These are phyloP conservation scores for slime mould (Dictyostelium discoideum) DNA, from an alignment of 78 protist species.

Conservation along the genomic window dicty_2.7 NC_007088.5:1670001-1670500, in stretches of 20 bases:
- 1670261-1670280: slow-evolving; percentile 94
- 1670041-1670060: slow-evolving; percentile 70
- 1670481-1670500: slow-evolving; percentile 98
- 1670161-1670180: no score
- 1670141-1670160: neutral
- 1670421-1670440: slow-evolving; percentile 97
- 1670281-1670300: slow-evolving; percentile 78
- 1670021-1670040: slow-evolving; percentile 86
- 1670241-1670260: slow-evolving; percentile 69
- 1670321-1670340: slow-evolving; percentile 86
- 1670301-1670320: slow-evolving; percentile 75
- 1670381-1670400: slow-evolving; percentile 90
- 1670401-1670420: slow-evolving; percentile 98
- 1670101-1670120: no score
- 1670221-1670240: no score
- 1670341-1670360: slow-evolving; percentile 90
- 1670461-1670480: slow-evolving; percentile 96
- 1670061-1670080: neutral
- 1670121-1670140: no score
- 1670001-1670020: neutral
- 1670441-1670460: slow-evolving; percentile 90
- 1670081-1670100: neutral
- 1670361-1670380: slow-evolving; percentile 91
- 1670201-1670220: no score
- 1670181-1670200: no score